Conservation (phyloP, 495 filamentous ascomycete genomes). For the Lineolata rhizophorae region DNA sequence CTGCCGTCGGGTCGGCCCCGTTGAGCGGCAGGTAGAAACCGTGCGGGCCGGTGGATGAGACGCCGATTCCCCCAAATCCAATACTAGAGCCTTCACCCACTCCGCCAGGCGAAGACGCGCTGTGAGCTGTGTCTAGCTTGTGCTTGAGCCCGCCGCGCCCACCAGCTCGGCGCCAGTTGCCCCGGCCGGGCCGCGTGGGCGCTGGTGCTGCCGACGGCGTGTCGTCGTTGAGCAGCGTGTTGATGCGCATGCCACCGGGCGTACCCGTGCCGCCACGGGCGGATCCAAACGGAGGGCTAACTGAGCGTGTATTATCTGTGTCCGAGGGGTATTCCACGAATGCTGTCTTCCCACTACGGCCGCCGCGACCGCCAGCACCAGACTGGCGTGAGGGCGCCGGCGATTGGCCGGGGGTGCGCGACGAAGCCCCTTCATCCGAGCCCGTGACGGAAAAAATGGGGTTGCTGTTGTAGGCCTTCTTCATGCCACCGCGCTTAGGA, state of each 20-base stretch:
- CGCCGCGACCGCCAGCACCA: too few relatives aligned
- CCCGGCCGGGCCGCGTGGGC: conserved; percentile 18
- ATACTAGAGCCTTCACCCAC: too few relatives aligned
- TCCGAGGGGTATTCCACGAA: conserved; percentile 11
- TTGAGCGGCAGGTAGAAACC: conserved; percentile 15
- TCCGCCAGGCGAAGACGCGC: conserved; percentile 5
- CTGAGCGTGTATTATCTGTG: conserved; percentile 14
- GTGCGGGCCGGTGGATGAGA: conserved; percentile 7
- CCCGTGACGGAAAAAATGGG: conserved; percentile 12
- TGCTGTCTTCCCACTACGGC: conserved; percentile 2
- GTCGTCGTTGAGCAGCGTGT: conserved; percentile 21
- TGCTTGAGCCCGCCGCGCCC: conserved; percentile 2
- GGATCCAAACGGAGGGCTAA: conserved; percentile 5
- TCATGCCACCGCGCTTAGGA: conserved; percentile 12
- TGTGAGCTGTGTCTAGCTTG: too few relatives aligned
- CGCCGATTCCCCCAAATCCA: too few relatives aligned
- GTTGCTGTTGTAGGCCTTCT: conserved; percentile 12
- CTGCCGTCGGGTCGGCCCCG: conserved; percentile 9
- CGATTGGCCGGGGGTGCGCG: too few relatives aligned
- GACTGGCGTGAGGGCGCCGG: too few relatives aligned
- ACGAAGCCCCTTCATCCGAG: conserved; percentile 9
- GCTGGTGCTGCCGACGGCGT: conserved; percentile 7
- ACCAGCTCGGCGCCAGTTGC: conserved; percentile 19
- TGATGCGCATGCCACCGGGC: conserved; percentile 18
- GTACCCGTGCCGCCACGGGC: not conserved